Evolutionary conservation across 768 basidiomycete genomes (phyloP).

Genomic region (Russula compacta): DNA sequence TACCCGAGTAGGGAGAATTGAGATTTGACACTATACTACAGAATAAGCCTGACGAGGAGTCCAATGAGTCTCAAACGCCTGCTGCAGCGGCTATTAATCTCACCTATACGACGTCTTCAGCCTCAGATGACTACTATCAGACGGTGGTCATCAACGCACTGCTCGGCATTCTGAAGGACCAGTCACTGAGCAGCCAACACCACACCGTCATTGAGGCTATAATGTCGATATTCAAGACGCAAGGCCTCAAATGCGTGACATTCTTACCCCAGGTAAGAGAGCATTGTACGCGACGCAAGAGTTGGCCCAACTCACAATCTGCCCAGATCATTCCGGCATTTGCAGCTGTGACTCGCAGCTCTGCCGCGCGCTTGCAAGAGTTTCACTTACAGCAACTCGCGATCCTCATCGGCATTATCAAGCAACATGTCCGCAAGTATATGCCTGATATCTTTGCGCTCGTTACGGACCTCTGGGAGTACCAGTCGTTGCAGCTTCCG

Average conservation of each 20-base stretch:
- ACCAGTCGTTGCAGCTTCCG: constrained; percentile 71
- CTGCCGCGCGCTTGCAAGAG: constrained; percentile 77
- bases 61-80: constrained; percentile 39
- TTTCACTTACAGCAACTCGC: constrained; percentile 94
- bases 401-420: constrained; percentile 91
- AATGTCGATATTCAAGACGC: constrained; percentile 98
- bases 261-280: constrained; percentile 79
- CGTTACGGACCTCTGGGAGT: constrained; percentile 88
- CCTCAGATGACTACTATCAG: constrained; percentile 94
- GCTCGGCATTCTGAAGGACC: constrained; percentile 80
- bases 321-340: constrained; percentile 89
- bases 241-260: constrained; percentile 90
- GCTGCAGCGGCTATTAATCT: constrained; percentile 59
- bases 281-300: background rate
- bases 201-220: constrained; percentile 94
- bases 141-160: constrained; percentile 88
- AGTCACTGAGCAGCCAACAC: constrained; percentile 76
- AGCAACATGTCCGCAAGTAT: constrained; percentile 92
- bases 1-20: background rate
- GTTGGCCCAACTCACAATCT: background rate
- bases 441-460: constrained; percentile 77
- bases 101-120: constrained; percentile 49
- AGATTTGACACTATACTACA: constrained; percentile 21
- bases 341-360: constrained; percentile 74
- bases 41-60: constrained; percentile 58